Evolutionary conservation across 2,329 filamentous ascomycete species (phyloP).

Genomic region (Pseudogymnoascus sp.): DNA sequence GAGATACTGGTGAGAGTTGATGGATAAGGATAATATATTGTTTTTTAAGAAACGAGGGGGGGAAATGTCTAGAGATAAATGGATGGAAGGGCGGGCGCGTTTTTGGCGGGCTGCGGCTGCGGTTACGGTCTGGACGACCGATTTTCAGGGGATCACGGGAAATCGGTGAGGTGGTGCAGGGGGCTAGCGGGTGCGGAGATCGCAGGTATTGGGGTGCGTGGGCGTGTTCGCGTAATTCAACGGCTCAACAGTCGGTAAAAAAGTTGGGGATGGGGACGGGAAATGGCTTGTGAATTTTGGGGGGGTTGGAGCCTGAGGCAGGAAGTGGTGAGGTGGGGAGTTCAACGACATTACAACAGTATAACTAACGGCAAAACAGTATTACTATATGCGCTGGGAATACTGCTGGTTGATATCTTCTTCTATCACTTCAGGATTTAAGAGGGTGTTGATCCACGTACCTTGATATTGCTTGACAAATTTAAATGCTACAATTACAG

Average conservation of each 20-base stretch:
- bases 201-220: background rate
- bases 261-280: background rate
- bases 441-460: background rate
- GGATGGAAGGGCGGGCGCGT: background rate
- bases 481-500: background rate
- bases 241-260: background rate
- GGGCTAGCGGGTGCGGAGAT: background rate
- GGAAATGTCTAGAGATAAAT: background rate
- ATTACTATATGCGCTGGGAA: too few relatives aligned
- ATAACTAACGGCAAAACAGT: too few relatives aligned
- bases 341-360: too few relatives aligned
- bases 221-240: background rate
- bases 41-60: background rate
- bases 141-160: conserved; percentile 1
- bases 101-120: background rate
- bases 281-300: background rate
- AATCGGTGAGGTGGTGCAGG: conserved; percentile 2
- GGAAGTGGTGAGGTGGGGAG: background rate
- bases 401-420: background rate
- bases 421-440: background rate
- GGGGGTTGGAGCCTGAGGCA: background rate
- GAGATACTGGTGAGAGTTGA: background rate
- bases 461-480: background rate
- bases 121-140: background rate
- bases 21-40: background rate